phyloP scores from a whole-genome alignment of 1,284 basidiomycete genomes.

The Coniferiporia sulphurascens region DNA sequence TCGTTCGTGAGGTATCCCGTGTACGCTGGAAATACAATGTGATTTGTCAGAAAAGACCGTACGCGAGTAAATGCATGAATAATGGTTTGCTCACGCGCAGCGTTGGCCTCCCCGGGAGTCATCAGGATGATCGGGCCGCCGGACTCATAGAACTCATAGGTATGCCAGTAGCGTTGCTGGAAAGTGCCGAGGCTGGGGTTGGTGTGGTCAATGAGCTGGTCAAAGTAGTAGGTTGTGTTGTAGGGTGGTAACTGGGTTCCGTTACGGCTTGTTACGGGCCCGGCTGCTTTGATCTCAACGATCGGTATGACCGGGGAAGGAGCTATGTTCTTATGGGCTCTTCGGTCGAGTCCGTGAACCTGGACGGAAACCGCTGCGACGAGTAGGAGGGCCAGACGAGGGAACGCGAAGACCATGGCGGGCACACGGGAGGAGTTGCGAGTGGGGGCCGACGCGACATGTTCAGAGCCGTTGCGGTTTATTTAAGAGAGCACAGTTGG shows the following conservation, averaged over 20 bases:
- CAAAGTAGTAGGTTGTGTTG: conserved; percentile 56
- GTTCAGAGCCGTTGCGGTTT: background rate
- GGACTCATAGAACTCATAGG: conserved; percentile 55
- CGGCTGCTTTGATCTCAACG: conserved; percentile 24
- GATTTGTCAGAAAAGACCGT: background rate
- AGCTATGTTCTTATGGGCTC: conserved; percentile 36
- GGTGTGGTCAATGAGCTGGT: conserved; percentile 69
- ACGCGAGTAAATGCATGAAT: background rate
- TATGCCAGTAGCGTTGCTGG: conserved; percentile 67
- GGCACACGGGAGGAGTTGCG: background rate
- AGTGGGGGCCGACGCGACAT: background rate
- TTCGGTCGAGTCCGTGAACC: background rate
- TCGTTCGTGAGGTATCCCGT: conserved; percentile 55
- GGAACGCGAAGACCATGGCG: background rate
- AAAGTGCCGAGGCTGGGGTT: conserved; percentile 72
- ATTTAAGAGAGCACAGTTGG: background rate
- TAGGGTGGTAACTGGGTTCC: conserved; percentile 33
- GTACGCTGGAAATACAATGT: conserved; percentile 36
- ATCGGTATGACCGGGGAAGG: conserved; percentile 34
- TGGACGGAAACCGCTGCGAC: background rate
- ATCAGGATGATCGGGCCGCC: conserved; percentile 64
- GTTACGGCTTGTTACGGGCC: conserved; percentile 39
- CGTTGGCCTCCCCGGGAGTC: conserved; percentile 44
- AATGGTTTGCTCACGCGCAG: conserved; percentile 33
- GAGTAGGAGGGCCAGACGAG: background rate